A percentile compares a stretch with the other conserved stretches of the same genome.
phyloP scores from a whole-genome alignment of 352 stramenopile species.

The Pythium coloratum region DNA sequence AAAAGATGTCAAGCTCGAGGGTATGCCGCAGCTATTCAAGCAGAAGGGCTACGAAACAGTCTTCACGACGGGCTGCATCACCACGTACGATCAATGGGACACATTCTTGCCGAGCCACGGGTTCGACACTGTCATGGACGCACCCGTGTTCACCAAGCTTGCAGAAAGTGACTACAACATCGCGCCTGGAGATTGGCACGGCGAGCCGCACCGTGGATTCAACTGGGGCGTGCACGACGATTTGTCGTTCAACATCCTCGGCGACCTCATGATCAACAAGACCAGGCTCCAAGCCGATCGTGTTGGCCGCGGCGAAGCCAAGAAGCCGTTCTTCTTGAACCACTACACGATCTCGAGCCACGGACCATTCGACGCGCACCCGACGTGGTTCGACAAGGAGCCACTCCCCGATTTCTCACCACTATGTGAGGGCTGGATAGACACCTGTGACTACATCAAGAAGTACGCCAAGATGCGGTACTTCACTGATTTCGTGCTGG shows the following conservation, averaged over 20 bases:
- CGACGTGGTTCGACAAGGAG: conserved; percentile 37
- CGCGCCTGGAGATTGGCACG: conserved; percentile 32
- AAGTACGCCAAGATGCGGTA: conserved; percentile 51
- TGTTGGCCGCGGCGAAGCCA: conserved; percentile 22
- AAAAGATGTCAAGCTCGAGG: conserved; percentile 33
- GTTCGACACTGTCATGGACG: conserved; percentile 45
- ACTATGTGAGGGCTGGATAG: conserved; percentile 20
- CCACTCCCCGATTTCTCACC: conserved; percentile 41
- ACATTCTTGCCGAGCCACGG: conserved; percentile 45
- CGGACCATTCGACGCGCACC: conserved; percentile 35
- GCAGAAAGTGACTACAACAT: conserved; percentile 38
- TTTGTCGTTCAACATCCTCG: conserved; percentile 34
- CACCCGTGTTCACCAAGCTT: conserved; percentile 39
- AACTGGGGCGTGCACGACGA: conserved; percentile 55
- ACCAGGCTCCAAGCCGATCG: conserved; percentile 35
- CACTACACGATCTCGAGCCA: conserved; percentile 67
- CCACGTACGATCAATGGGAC: conserved; percentile 53
- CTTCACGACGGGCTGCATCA: conserved; percentile 48
- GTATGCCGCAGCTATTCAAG: conserved; percentile 53
- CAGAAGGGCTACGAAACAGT: conserved; percentile 48
- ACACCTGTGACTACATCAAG: conserved; percentile 30
- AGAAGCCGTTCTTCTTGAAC: conserved; percentile 50
- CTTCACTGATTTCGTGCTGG: conserved; percentile 48
- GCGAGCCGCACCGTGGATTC: conserved; percentile 11
- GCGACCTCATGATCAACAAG: conserved; percentile 52